Evolutionary conservation across 1,284 basidiomycete genomes (phyloP), one percentile per base, ranked within the genome.

Genomic region (Neolentinus lepideus): DNA sequence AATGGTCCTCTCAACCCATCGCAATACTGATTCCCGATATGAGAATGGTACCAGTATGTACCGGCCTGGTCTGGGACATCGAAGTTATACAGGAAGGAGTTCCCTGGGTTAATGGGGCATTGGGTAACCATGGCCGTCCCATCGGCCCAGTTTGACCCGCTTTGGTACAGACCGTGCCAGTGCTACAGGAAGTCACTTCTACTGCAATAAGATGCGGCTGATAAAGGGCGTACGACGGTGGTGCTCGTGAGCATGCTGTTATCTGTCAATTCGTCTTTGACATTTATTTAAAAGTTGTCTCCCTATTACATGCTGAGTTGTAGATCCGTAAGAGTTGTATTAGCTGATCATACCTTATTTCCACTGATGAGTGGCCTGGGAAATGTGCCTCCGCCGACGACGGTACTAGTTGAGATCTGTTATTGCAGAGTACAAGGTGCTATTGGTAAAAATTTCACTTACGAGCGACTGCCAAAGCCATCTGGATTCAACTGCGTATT

Each of bases 71-170:
- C 64, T 21, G 67, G 63, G 2, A 66, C 65, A n/a, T 46, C 62
- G 58, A 74, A 68, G 51, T 70, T 61, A 57, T 75, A 83, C 21
- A 74, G 69, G 69, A 79, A 83, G 8, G 69, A 70, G 24, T 69
- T 61, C 0, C 70, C 70, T 0, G 76, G 66, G 1, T 71, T 69
- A 57, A 84, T 81, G 1, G 79, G 78, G 60, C 82, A 84, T 59
- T 80, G 78, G 29, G 68, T 75, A 31, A 79, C 71, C 47, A 70
- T 67, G 0, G 71, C 63, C 0, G 62, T 51, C 4, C 72, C 71
- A 47, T 73, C 72, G 1, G 68, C 69, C 60, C 65, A 69, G 52
- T 64, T 68, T 1, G 70, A 69, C 57, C 63, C 64, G 52, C 56
- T 62, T 64, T 64, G 72, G 51, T 67, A 68, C 36, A 74, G 38